These are phyloP conservation scores for Rhizopogon vesiculosus DNA, from an alignment of 768 basidiomycete species.

Conservation along the genomic window DNA sequence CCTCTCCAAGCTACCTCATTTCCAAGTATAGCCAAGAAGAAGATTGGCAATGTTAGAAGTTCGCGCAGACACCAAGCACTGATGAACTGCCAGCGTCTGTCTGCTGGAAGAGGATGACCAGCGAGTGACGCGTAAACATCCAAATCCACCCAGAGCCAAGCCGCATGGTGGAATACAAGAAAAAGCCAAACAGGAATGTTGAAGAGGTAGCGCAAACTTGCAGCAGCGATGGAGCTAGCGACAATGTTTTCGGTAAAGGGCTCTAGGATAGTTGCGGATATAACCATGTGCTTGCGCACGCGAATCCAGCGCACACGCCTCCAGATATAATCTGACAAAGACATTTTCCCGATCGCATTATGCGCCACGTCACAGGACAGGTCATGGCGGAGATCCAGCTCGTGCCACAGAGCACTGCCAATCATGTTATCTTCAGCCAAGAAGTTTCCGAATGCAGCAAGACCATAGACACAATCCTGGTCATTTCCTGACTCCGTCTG, in stretches of 20 bases:
- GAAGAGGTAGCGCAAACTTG: slow-evolving; percentile 47
- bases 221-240: slow-evolving; percentile 58
- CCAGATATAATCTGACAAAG: slow-evolving; percentile 78
- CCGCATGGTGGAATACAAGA: slow-evolving; percentile 51
- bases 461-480: slow-evolving; percentile 37
- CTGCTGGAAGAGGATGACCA: slow-evolving; percentile 51
- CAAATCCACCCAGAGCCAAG: slow-evolving; percentile 78
- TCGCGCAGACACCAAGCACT: slow-evolving; percentile 80
- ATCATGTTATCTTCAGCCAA: slow-evolving; percentile 99
- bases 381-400: slow-evolving; percentile 82
- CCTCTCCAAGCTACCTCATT: slow-evolving; percentile 88
- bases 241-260: slow-evolving; percentile 89
- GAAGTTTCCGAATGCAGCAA: slow-evolving; percentile 81
- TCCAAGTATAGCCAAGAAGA: slow-evolving; percentile 76
- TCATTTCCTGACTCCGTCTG: slow-evolving; percentile 12
- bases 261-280: slow-evolving; percentile 81
- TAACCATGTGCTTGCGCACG: slow-evolving; percentile 91
- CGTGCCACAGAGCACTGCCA: slow-evolving; percentile 88
- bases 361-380: slow-evolving; percentile 87
- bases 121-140: slow-evolving; percentile 78
- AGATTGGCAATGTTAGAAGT: slow-evolving; percentile 83
- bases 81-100: slow-evolving; percentile 55
- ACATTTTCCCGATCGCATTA: slow-evolving; percentile 88
- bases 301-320: slow-evolving; percentile 95
- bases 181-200: slow-evolving; percentile 51